Conservation (phyloP, 2,329 filamentous ascomycete species). For the Cladosporium sp. region DNA sequence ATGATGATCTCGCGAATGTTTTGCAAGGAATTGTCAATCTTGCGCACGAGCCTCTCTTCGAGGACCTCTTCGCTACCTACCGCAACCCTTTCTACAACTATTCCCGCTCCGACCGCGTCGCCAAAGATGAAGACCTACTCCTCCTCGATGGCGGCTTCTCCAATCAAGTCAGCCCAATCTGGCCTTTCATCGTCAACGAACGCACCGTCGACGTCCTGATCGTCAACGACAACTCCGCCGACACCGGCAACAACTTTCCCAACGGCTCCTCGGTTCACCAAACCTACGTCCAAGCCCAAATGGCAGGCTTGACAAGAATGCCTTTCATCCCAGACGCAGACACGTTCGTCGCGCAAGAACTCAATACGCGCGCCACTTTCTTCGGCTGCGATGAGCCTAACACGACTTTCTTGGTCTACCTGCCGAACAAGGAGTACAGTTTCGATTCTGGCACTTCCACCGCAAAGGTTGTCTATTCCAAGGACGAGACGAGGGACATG, state of each 20-base stretch:
- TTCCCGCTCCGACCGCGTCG: conserved; percentile 37
- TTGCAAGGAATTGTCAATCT: conserved; percentile 30
- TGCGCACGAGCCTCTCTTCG: conserved; percentile 25
- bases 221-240: conserved; percentile 60
- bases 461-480: conserved; percentile 33
- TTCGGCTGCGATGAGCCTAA: conserved; percentile 53
- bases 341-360: conserved; percentile 54
- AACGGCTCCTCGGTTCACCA: conserved; percentile 56
- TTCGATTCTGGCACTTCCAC: conserved; percentile 31
- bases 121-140: conserved; percentile 35
- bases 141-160: conserved; percentile 50
- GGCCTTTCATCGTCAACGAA: conserved; percentile 46
- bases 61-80: conserved; percentile 48
- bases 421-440: conserved; percentile 42
- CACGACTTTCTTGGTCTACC: conserved; percentile 38
- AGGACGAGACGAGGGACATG: conserved; percentile 34
- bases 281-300: conserved; percentile 52
- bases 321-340: conserved; percentile 52
- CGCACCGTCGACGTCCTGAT: conserved; percentile 59
- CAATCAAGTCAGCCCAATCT: conserved; percentile 49
- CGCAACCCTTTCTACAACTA: conserved; percentile 59
- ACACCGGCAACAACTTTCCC: conserved; percentile 55
- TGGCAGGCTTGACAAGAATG: conserved; percentile 52
- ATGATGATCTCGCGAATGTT: conserved; percentile 17
- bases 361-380: conserved; percentile 58